Evolutionary conservation across 352 stramenopile species (phyloP), one percentile per base, ranked within the genome.

Genomic region (Albugo laibachii): DNA sequence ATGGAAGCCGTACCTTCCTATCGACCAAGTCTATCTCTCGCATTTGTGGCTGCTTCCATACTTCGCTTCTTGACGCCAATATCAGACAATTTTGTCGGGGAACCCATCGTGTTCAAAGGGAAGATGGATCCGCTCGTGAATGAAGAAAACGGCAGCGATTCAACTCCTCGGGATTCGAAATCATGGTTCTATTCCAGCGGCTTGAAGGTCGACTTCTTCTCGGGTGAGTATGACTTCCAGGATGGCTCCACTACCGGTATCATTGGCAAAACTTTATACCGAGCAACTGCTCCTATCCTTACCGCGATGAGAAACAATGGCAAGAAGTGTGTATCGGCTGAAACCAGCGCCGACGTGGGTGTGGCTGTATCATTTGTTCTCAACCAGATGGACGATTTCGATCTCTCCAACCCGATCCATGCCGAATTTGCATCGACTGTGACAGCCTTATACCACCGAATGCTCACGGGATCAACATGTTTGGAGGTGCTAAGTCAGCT

Each of bases 41-140:
- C 62, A 8, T 80, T 80, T 45, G 59, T 66, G 11, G 65, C 64
- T 0, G 70, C 70, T 35, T 45, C 58, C 0, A 51, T 69, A 4
- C 48, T 83, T 8, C 65, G 70, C 0, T 83, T 56, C 49, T 19
- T 83, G 35, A 83, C 70, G 1, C 67, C 67, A 5, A 45, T 36
- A 13, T 56, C 70, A 20, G 52, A 31, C 5, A 61, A 65, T 37
- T 58, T 56, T 0, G 61, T 42, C 21, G 41, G 37, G 4, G 35
- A 36, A 1, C 45, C 13, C 6, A 21, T 47, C 4, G 51, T 50
- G 3, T 78, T 72, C 44, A 61, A 75, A 10, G 69, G 69, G 13
- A 36, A 55, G 19, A 67, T 81, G 56, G 66, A 81, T 35, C 42
- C 64, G 13, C 60, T 80, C 18, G 49, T 31, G 3, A 31, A 31